Evolutionary conservation across 2,329 filamentous ascomycete species (phyloP), one percentile per base, ranked within the genome.

Genomic region (Colletotrichum tropicale): DNA sequence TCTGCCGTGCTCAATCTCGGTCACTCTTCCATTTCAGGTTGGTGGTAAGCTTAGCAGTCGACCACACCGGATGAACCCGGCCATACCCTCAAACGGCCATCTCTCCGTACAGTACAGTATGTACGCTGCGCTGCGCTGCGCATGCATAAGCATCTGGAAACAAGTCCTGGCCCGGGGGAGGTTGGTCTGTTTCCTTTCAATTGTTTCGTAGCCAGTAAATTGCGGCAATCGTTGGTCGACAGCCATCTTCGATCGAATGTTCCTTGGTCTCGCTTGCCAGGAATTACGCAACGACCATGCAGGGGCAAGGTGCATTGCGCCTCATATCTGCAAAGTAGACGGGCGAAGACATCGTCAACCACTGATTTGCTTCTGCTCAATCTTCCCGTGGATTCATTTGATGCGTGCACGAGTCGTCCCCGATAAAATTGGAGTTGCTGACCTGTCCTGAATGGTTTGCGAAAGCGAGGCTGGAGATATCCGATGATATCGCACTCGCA

Each of bases 11-110:
- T 58, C 74, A 76, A 70, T 67, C 71, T 76, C 74, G 74, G 74
- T 36, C 66, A 76, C 58, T 75, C 74, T 76, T 76, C 74, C 74
- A 32, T 62, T 76, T 76, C 74, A 71, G 74, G 71, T 66, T 76
- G 74, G 74, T 62, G 61, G 43, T 75, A 76, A 71, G 71, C 65
- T 76, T 34, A 36, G 43, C 66, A 24, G 38, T 66, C 16, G 15
- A 56, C n/a, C 58, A 75, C 69, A 68, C 74, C 72, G 70, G 74
- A 76, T 65, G 74, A 76, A 76, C 74, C 74, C 58, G 43, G 74
- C 36, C 65, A 38, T 56, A 38, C 38, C 56, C 48, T 67, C 56
- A 62, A 58, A 65, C 36, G 66, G 55, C 38, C 28, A 28, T 28
- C 66, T 60, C 32, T 66, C 52, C 68, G 52, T 26, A 55, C 60